Conservation (phyloP, 179 eudicot genomes). For the Silene noctiflora region DNA sequence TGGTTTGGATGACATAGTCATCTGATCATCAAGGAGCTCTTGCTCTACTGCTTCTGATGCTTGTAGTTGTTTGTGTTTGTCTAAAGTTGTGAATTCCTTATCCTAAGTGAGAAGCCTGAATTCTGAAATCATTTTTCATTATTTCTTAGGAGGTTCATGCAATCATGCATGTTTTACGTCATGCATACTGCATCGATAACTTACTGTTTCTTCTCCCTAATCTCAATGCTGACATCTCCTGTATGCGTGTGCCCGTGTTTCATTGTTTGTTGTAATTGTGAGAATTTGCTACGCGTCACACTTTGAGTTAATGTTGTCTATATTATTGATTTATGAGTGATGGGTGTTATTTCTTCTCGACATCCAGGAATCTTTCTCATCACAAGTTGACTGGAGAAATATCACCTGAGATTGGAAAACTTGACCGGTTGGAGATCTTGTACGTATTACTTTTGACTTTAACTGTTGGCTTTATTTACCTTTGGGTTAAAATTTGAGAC, state of each 20-base stretch:
- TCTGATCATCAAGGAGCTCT: not conserved
- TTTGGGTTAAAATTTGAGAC: not conserved
- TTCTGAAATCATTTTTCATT: not conserved
- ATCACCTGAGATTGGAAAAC: conserved; percentile 87
- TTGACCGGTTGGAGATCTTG: conserved; percentile 74
- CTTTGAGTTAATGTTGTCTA: conserved; percentile 1
- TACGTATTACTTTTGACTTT: conserved; percentile 40
- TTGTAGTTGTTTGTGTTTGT: not conserved
- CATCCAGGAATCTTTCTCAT: conserved; percentile 73
- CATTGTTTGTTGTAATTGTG: not conserved
- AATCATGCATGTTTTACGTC: not conserved
- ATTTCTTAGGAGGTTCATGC: not conserved
- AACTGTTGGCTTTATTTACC: not conserved
- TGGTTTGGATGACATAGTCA: not conserved
- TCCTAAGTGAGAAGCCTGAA: not conserved
- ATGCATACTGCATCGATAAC: not conserved
- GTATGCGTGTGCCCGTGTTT: conserved; percentile 9
- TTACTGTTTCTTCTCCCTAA: not conserved
- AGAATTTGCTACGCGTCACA: not conserved
- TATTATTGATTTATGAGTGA: conserved; percentile 1
- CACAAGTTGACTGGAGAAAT: conserved; percentile 87
- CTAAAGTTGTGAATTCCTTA: not conserved
- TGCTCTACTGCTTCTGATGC: not conserved
- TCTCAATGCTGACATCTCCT: not conserved
- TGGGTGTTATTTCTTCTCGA: conserved; percentile 3